Percentiles rank a stretch among this genome's conserved stretches.
Conservation (phyloP, 805 yeast species). For the Phaffomyces thermotolerans region DNA sequence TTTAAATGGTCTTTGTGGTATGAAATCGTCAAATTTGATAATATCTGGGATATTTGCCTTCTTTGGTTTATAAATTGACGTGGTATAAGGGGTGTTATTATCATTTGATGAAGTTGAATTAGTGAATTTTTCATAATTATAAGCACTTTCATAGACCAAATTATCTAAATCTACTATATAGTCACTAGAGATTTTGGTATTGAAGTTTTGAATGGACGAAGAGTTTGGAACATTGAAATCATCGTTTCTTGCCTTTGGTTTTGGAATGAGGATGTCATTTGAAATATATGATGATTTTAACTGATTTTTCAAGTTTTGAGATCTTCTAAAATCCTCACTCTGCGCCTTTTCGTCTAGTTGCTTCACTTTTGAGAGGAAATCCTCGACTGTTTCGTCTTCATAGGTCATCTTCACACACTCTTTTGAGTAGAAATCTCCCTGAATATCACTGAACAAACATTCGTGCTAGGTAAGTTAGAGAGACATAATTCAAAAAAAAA, state of each 20-base stretch:
- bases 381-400: slow-evolving; percentile 5
- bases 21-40: slow-evolving; percentile 21
- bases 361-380: slow-evolving; percentile 4
- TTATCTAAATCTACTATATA: slow-evolving; percentile 36
- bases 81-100: neutral
- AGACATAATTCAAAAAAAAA: too few species aligned
- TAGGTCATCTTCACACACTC: neutral
- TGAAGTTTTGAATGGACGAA: slow-evolving; percentile 12
- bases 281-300: neutral
- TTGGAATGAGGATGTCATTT: slow-evolving; percentile 4
- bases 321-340: slow-evolving; percentile 9
- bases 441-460: too few species aligned
- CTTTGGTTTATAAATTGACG: neutral
- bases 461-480: neutral
- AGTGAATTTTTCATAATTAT: slow-evolving; percentile 42
- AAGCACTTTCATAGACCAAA: slow-evolving; percentile 54
- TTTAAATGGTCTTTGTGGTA: neutral
- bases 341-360: slow-evolving; percentile 7
- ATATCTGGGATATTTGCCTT: slow-evolving; percentile 16
- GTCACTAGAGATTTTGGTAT: slow-evolving; percentile 32
- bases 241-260: slow-evolving; percentile 4
- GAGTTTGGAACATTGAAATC: slow-evolving; percentile 6
- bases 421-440: too few species aligned
- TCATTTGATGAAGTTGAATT: neutral
- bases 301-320: slow-evolving; percentile 3